Evolutionary conservation across 208 protist species (phyloP).

Genomic region (Leishmania mexicana): DNA sequence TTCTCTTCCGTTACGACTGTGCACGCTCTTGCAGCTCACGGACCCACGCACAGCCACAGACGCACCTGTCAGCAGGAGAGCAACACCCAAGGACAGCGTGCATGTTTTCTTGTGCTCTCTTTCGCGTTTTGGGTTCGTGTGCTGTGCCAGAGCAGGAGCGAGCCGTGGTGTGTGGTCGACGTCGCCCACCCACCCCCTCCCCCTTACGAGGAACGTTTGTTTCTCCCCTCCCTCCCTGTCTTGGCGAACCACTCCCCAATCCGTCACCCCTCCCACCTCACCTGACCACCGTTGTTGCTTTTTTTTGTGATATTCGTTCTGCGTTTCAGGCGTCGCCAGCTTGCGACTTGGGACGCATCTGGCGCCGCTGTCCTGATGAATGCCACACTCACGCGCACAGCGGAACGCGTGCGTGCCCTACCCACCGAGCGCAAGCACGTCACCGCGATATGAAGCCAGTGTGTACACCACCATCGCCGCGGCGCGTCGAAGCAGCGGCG

Average conservation of each 20-base stretch:
- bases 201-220: not conserved
- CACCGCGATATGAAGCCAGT: no score
- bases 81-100: not conserved
- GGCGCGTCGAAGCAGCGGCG: no score
- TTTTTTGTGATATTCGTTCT: not conserved
- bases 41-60: not conserved
- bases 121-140: not conserved
- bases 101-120: not conserved
- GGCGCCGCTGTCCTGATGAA: not conserved
- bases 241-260: not conserved
- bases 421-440: not conserved
- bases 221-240: not conserved
- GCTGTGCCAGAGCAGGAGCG: not conserved
- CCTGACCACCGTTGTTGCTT: not conserved
- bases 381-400: not conserved
- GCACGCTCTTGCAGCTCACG: not conserved
- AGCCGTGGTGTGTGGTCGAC: not conserved
- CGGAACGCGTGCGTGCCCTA: not conserved
- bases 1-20: no score
- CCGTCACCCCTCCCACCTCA: not conserved
- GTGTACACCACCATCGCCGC: no score
- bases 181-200: not conserved
- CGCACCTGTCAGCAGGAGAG: not conserved
- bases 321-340: not conserved
- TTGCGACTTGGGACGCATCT: not conserved